Base-by-base conservation (phyloP, 768 basidiomycete genomes). In the Lentinus brumalis region DNA sequence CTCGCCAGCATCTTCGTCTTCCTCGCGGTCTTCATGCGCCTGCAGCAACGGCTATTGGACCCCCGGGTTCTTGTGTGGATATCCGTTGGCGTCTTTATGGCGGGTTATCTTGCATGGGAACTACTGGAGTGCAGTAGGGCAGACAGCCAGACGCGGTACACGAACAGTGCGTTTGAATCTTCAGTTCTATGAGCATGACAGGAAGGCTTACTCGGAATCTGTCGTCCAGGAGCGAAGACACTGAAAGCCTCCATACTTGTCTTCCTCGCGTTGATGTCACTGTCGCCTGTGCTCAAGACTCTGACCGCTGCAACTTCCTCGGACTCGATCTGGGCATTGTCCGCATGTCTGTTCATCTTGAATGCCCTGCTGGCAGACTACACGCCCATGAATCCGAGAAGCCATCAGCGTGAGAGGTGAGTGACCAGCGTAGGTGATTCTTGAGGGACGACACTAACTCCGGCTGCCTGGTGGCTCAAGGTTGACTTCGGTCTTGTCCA, bases 261-360 rank as follows among this genome's bases (percentile, higher is more conserved):
- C 65, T 92, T 96, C 69, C 82, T 97, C 26, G 85, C 92, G 7
- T 82, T 99, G 61, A 86, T 97, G 78, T 88, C 94, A 15, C 80
- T 98, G 56, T 89, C 95, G 3, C 97, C 97, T 14, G 91, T 98
- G 10, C 78, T 98, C 57, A 85, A 89, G 69, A 98, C 96, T 5
- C 77, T 99, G 69, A 96, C 94, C 31, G 91, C 92, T 41, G 93
- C 96, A 29, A 98, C 96, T 4, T 97, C 96, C 41, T 92, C 92
- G 12, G 97, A 99, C 73, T 94, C 94, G 31, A 96, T 98, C 65
- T 98, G 94, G 94, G 95, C 96, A 6, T 76, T 98, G 53, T 86
- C 94, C n/a, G 91, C 92, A 4, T 80, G 81, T 53, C 83, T 98
- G 46, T 92, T 98, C 73, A 78, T 85, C 54, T 77, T 97, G 41